Conservation (phyloP, 768 basidiomycete species). For the Boletus edulis region DNA sequence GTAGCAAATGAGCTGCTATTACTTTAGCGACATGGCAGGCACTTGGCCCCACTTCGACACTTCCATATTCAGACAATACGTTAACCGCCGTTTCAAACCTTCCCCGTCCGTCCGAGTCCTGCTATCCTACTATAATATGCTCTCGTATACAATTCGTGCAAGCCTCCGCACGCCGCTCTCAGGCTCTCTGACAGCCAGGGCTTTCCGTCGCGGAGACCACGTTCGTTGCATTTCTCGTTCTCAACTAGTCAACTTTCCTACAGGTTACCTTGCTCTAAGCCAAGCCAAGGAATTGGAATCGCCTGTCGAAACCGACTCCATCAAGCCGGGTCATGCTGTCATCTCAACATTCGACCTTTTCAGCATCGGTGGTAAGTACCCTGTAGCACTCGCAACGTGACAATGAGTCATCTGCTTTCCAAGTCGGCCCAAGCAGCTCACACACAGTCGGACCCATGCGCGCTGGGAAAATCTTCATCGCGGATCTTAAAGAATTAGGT, state of each 20-base stretch:
- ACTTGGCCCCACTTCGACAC: too few relatives aligned
- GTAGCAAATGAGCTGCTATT: too few relatives aligned
- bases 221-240: slow-evolving; percentile 19
- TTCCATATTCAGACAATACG: too few relatives aligned
- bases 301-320: slow-evolving; percentile 9
- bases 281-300: not conserved
- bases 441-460: slow-evolving; percentile 88
- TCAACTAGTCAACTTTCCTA: not conserved
- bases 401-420: slow-evolving; percentile 27
- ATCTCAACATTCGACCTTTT: slow-evolving; percentile 93
- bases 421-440: slow-evolving; percentile 58
- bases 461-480: slow-evolving; percentile 84
- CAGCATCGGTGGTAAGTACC: slow-evolving; percentile 76
- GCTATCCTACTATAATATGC: not conserved
- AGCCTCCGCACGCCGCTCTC: too few relatives aligned
- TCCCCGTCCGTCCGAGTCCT: too few relatives aligned
- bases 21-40: too few relatives aligned
- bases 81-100: too few relatives aligned
- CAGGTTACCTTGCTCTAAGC: not conserved
- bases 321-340: slow-evolving; percentile 76
- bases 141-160: slow-evolving; percentile 1
- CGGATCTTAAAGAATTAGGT: slow-evolving; percentile 64
- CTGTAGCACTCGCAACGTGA: not conserved
- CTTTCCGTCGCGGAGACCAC: not conserved
- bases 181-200: not conserved